phyloP scores from a whole-genome alignment of 2,329 filamentous ascomycete genomes.

The Capronia coronata region DNA sequence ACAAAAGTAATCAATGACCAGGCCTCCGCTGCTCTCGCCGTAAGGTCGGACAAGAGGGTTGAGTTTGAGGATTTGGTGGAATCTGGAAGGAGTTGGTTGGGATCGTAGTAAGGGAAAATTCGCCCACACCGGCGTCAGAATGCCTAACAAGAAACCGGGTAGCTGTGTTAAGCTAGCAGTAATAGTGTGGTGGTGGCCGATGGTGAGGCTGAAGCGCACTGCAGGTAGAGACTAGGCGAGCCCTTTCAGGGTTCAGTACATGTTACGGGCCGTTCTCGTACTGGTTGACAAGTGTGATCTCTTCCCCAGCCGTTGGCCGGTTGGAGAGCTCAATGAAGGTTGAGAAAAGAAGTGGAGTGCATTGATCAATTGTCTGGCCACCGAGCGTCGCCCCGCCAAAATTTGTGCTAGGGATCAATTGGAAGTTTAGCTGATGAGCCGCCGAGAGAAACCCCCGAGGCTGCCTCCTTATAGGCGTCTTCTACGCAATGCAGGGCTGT shows the following conservation, averaged over 20 bases:
- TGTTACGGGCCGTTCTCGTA: too few species aligned
- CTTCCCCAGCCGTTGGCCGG: background rate
- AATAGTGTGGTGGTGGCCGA: too few species aligned
- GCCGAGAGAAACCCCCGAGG: background rate
- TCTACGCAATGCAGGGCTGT: background rate
- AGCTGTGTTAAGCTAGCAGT: background rate
- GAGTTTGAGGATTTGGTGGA: slow-evolving; percentile 3
- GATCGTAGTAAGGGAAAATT: slow-evolving; percentile 5
- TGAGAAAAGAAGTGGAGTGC: slow-evolving; percentile 2
- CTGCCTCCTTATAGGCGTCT: background rate
- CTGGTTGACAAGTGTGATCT: background rate
- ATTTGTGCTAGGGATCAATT: background rate
- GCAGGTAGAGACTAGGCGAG: background rate
- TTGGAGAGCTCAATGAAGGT: slow-evolving; percentile 5
- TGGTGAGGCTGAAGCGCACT: background rate
- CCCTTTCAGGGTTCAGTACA: background rate
- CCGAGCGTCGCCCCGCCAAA: slow-evolving; percentile 2
- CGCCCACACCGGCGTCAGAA: background rate
- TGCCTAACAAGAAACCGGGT: background rate
- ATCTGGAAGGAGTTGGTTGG: slow-evolving; percentile 8
- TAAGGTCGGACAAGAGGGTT: slow-evolving; percentile 3
- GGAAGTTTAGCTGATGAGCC: too few species aligned
- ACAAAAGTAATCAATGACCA: background rate
- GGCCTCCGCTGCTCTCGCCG: background rate
- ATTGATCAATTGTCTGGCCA: background rate